Evolutionary conservation across 1,284 basidiomycete genomes (phyloP).

Genomic region (Athelia psychrophila): DNA sequence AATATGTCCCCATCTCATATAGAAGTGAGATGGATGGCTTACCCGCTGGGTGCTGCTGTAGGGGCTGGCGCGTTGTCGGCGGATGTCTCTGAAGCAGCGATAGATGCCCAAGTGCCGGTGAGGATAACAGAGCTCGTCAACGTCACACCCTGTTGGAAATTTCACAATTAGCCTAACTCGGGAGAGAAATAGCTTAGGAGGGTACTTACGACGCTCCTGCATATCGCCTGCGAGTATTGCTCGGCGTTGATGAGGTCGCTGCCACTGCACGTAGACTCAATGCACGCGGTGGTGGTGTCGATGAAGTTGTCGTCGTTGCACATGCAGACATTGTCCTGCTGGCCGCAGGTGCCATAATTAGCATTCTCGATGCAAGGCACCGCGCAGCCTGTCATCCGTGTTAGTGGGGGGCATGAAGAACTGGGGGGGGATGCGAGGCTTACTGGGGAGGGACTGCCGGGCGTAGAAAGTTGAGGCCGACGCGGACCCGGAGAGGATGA

Average conservation of each 20-base stretch:
- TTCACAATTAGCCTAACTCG: not conserved
- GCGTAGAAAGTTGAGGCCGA: slow-evolving; percentile 27
- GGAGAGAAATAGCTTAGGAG: not conserved
- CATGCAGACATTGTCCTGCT: slow-evolving; percentile 46
- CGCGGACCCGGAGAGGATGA: slow-evolving; percentile 37
- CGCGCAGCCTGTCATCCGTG: slow-evolving; percentile 44
- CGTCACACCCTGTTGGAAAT: slow-evolving; percentile 43
- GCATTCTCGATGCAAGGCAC: slow-evolving; percentile 40
- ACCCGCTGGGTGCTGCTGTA: slow-evolving; percentile 8
- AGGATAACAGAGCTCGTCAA: slow-evolving; percentile 26
- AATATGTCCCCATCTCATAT: not conserved
- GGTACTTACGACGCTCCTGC: slow-evolving; percentile 46
- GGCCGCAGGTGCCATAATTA: slow-evolving; percentile 36
- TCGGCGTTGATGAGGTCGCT: slow-evolving; percentile 46
- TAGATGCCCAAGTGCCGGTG: slow-evolving; percentile 10
- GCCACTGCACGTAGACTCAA: slow-evolving; percentile 41
- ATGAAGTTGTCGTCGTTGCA: slow-evolving; percentile 49
- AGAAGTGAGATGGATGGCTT: slow-evolving; percentile 4
- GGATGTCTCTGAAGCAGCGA: slow-evolving; percentile 11
- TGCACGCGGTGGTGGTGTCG: slow-evolving; percentile 42
- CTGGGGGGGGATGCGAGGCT: slow-evolving; percentile 11
- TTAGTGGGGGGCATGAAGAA: not conserved
- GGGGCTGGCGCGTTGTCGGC: slow-evolving; percentile 5
- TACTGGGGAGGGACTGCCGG: slow-evolving; percentile 39
- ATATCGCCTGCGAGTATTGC: slow-evolving; percentile 39